Conservation (phyloP, 73 alveolate species). For the Symbiodinium pilosum region DNA sequence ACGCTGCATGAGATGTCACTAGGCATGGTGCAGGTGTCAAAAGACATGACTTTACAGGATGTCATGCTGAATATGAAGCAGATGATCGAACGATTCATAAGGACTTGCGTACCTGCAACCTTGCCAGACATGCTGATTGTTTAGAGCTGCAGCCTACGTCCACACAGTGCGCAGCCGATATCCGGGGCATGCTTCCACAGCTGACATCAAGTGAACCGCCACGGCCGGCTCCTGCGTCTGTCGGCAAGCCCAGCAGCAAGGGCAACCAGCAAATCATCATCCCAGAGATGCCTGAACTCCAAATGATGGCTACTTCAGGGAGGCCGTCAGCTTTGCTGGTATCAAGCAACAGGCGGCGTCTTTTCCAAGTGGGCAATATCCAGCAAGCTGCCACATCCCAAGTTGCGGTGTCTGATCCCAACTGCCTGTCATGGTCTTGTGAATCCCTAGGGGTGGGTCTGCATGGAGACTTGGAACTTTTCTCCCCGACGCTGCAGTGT, state of each 20-base stretch:
- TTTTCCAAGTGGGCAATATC: too few relatives aligned
- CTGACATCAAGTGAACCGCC: neutral
- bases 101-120: neutral
- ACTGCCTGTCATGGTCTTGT: too few relatives aligned
- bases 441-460: too few relatives aligned
- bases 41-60: neutral
- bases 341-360: too few relatives aligned
- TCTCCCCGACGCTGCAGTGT: neutral
- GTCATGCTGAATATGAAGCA: neutral
- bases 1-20: neutral
- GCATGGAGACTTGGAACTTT: too few relatives aligned
- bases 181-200: neutral
- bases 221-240: neutral
- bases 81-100: neutral
- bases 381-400: too few relatives aligned
- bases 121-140: neutral
- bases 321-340: too few relatives aligned
- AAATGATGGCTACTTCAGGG: too few relatives aligned
- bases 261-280: neutral
- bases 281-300: too few relatives aligned
- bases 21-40: neutral
- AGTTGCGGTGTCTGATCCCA: too few relatives aligned
- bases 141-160: neutral
- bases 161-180: neutral
- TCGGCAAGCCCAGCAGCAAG: neutral